Evolutionary conservation across 2,329 filamentous ascomycete species (phyloP), one percentile per base, ranked within the genome.

Genomic region (Neodidymelliopsis sp.): DNA sequence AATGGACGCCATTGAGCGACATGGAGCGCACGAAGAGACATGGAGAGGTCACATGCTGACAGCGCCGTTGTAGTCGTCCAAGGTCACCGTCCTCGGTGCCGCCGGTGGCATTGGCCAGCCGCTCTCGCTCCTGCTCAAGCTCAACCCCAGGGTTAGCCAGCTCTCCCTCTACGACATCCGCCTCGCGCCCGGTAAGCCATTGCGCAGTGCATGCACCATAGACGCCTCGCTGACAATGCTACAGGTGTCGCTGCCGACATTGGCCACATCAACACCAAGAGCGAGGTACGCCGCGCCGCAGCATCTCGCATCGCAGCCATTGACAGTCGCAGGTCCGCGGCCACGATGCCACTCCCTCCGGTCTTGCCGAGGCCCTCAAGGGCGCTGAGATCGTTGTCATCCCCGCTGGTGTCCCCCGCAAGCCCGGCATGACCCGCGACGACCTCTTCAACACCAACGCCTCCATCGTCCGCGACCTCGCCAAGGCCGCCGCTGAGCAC

Each of bases 391-490:
- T 99, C 68, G 90, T 99, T 72, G 86, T 99, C 74, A 97, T 99
- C 77, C 94, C 94, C 72, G 94, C 94, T 72, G 94, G 94, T 84
- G 93, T 99, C 64, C 94, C 94, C 74, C 91, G 94, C 81, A 97
- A 97, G 86, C 94, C 94, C 76, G 94, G 94, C 80, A 99, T 99
- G 94, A 96, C 90, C 81, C 92, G 94, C 84, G 94, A 99, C 80
- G 93, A 99, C 77, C 88, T 99, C 61, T 99, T 99, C 91, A 97
- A 97, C 87, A 99, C 93, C 84, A 99, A 99, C 79, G 94, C 94
- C 78, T 96, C 91, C 75, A 99, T 99, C 77, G 94, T 99, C 76
- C 92, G 93, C 74, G 94, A 97, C 79, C 87, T 99, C 63, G 92
- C 93, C 81, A 96, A 96, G 86, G 92, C 91, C 70, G 87, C 86